Conservation (phyloP, 176 grass and related monocot species). For the Saccharum spontaneum region DNA sequence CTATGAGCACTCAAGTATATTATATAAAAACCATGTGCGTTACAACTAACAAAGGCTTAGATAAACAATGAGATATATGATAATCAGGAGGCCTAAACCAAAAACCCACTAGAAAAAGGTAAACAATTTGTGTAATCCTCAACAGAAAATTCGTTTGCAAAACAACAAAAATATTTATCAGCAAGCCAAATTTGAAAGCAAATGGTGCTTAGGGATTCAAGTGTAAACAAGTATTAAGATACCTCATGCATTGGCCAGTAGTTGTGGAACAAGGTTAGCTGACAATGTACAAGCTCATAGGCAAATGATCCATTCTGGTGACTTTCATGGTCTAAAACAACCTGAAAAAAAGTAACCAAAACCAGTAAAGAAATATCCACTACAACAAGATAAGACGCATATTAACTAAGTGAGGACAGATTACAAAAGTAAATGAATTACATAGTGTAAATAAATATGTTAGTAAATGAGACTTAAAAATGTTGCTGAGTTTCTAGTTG, state of each 20-base stretch:
- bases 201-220: background rate
- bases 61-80: too few relatives aligned
- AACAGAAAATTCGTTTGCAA: background rate
- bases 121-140: background rate
- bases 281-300: constrained; percentile 79
- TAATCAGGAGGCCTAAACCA: too few relatives aligned
- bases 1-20: background rate
- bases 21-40: background rate
- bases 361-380: constrained; percentile 22
- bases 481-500: too few relatives aligned
- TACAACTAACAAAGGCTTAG: too few relatives aligned
- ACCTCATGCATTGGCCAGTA: constrained; percentile 97
- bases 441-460: too few relatives aligned
- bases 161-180: background rate
- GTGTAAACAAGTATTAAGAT: background rate
- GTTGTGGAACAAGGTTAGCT: constrained; percentile 73
- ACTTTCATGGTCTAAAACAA: constrained; percentile 52
- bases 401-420: too few relatives aligned
- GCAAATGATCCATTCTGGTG: constrained; percentile 40
- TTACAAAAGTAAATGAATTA: too few relatives aligned
- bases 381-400: background rate
- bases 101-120: background rate
- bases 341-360: constrained; percentile 42
- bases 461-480: too few relatives aligned
- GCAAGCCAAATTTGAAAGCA: background rate